Base-by-base conservation (phyloP, 2,329 filamentous ascomycete species). In the Verticillium longisporum region DNA sequence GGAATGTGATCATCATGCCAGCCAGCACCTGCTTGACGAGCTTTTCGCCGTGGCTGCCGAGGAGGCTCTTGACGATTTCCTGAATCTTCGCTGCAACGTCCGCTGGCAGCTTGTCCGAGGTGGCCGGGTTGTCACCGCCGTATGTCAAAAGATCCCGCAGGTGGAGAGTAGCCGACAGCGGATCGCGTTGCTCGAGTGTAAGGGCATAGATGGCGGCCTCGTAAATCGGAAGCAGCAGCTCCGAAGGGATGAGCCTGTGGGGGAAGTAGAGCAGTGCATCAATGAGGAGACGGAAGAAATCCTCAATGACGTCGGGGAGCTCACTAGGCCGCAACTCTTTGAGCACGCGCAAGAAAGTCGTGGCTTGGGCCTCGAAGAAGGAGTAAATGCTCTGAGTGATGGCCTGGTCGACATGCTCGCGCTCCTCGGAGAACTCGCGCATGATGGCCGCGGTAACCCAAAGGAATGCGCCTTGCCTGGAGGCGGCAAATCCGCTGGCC, bases 1-100 rank as follows among this genome's bases (percentile, higher is more conserved):
- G 96, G 77, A 99, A 99, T 0, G 90, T 96, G 73, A 97, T 97
- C 94, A 99, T 98, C 93, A 99, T 96, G 63, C 95, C 95, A 1
- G 93, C 95, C 78, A 99, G 83, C 61, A 96, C 88, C 65, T 93
- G 90, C 75, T 97, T 94, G 7, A 95, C 88, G 33, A 99, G 80
- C 61, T 86, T 78, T 69, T 92, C 88, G 41, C 95, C 92, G 65
- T 92, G 87, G 1, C 81, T 77, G 2, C 82, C 66, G 31, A 96
- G 78, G 59, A 97, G 82, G 63, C 85, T 82, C 73, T 89, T 90
- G 62, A 98, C 89, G 7, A 88, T 83, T 37, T 81, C 80, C 66
- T 87, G 88, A 31, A 97, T 83, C 66, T 93, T 87, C 3, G 85
- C 80, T 0, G 89, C 84, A 58, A 88, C 87, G 59, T 83, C 71